Base-by-base conservation (phyloP, 345 rosid genomes). In the Corchorus capsularis region DNA sequence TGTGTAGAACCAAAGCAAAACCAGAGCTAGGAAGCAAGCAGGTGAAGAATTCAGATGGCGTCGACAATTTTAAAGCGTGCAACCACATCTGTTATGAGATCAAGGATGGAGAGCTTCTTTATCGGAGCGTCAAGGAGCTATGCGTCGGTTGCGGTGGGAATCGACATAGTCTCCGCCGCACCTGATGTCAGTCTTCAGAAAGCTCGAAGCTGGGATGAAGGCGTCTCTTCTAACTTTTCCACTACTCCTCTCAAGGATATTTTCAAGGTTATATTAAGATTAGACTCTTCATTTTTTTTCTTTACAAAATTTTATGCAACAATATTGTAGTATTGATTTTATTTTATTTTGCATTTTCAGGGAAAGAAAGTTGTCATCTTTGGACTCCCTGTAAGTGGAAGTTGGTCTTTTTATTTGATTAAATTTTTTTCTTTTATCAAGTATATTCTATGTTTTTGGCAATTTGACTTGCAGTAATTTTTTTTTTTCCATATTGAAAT, bases 121-220 rank as follows among this genome's bases (percentile, higher is more conserved):
- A 69, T 76, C 61, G 85, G 84, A 75, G 73, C 75, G 22, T 77
- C 77, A 63, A 89, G 89, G 72, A 79, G 84, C 15, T 93, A 84
- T 82, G 89, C 92, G 15, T 87, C 91, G 82, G 67, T 91, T 4
- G 80, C 95, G 0, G 91, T 83, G 8, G 98, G 97, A 13, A 74
- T 81, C 2, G 95, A 91, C 76, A 63, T 91, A 59, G 87, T 91
- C 65, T 85, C 89, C 43, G 92, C 89, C 14, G 97, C 94, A 22
- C 86, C 91, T 0, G 84, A 77, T 66, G 93, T 91, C 46, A 84
- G 90, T 59, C 98, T 93, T 86, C 98, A 94, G 89, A 91, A 87
- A 84, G 93, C 97, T 77, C 88, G 97, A 13, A 79, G 71, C 83
- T 90, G 97, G 98, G 98, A 91, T 84, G 95, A 93, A 79, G 98